phyloP scores from a whole-genome alignment of 257 asterid genomes.

The Nicotiana tomentosiformis region DNA sequence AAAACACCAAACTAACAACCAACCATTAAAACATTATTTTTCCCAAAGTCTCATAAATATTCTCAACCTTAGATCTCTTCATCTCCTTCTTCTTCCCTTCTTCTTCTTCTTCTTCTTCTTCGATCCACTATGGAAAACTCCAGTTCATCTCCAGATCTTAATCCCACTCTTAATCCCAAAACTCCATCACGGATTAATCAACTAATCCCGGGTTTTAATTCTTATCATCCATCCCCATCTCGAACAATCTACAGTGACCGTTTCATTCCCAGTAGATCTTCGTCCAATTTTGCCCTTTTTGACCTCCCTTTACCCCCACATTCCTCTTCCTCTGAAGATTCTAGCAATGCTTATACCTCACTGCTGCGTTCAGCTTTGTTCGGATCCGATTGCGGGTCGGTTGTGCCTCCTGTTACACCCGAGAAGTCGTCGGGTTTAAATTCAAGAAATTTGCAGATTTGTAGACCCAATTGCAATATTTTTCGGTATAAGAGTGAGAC shows the following conservation, averaged over 20 bases:
- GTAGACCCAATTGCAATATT: conserved; percentile 64
- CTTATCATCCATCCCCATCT: conserved; percentile 60
- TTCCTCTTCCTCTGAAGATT: conserved; percentile 45
- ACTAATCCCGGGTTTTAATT: conserved; percentile 10
- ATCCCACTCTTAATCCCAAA: conserved; percentile 18
- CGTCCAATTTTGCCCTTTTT: conserved; percentile 83
- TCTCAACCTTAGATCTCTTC: background rate
- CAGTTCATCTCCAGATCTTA: background rate
- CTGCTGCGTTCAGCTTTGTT: conserved; percentile 69
- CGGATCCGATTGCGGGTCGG: conserved; percentile 49
- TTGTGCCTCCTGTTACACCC: conserved; percentile 57
- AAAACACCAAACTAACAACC: background rate
- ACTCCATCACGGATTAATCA: conserved; percentile 30
- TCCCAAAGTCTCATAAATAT: background rate
- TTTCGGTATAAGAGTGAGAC: conserved; percentile 80
- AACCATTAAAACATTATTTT: background rate
- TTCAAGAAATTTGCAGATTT: conserved; percentile 30
- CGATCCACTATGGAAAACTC: conserved; percentile 20
- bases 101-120: background rate
- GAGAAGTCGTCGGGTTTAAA: conserved; percentile 37
- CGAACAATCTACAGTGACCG: conserved; percentile 85
- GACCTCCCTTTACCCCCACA: conserved; percentile 42
- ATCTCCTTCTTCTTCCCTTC: background rate
- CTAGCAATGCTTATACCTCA: conserved; percentile 56
- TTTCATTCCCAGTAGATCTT: conserved; percentile 76